Conservation (phyloP, 78 protist genomes). For the Dictyostelium purpureum region DNA sequence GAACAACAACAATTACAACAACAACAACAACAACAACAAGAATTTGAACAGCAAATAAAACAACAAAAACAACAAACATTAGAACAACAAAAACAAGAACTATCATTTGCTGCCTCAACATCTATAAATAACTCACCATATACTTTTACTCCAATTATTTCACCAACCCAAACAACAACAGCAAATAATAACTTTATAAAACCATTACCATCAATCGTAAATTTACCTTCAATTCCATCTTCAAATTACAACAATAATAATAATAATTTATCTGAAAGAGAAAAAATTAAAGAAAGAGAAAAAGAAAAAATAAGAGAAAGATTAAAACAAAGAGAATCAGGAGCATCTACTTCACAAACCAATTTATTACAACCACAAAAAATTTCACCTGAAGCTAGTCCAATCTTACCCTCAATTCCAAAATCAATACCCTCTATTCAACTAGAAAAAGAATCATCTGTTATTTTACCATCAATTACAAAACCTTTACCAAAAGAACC, state of each 20-base stretch:
- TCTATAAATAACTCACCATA: neutral
- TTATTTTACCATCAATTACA: slow-evolving; percentile 6
- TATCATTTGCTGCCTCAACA: neutral
- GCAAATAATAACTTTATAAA: too few relatives aligned
- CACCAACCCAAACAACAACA: neutral
- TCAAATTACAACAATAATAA: neutral
- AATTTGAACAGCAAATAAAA: neutral
- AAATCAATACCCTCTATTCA: too few relatives aligned
- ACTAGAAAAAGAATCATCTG: neutral
- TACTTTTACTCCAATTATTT: neutral
- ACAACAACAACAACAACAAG: neutral
- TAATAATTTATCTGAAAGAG: slow-evolving; percentile 54
- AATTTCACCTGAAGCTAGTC: neutral
- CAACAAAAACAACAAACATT: slow-evolving; percentile 15
- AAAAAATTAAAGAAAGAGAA: slow-evolving; percentile 66
- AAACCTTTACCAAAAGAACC: neutral
- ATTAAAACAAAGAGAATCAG: slow-evolving; percentile 54
- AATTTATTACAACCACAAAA: neutral
- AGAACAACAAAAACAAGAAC: neutral
- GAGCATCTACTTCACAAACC: neutral
- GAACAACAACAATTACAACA: slow-evolving; percentile 43
- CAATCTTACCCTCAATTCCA: neutral
- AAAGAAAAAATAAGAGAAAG: slow-evolving; percentile 72
- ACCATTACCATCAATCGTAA: neutral
- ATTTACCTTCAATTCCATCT: neutral